Conservation (phyloP, 2,329 filamentous ascomycete genomes). For the Blastomyces gilchristii region DNA sequence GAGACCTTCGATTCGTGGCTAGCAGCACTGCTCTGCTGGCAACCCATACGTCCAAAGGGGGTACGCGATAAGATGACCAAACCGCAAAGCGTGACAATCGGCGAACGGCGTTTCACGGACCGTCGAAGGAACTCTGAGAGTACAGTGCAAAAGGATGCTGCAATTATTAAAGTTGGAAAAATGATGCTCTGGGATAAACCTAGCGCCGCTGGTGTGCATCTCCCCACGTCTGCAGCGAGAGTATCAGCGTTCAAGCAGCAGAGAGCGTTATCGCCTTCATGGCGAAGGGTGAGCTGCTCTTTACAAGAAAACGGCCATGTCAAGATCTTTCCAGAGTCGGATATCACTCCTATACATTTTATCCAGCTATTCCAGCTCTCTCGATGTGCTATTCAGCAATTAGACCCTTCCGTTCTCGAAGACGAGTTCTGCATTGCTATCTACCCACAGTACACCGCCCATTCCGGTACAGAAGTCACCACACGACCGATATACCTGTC, state of each 20-base stretch:
- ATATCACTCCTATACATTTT: constrained; percentile 66
- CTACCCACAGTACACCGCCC: constrained; percentile 80
- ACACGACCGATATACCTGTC: constrained; percentile 84
- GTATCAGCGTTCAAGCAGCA: constrained; percentile 47
- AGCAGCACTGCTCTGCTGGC: constrained; percentile 43
- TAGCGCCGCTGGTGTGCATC: constrained; percentile 29
- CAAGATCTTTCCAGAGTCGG: constrained; percentile 78
- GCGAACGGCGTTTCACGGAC: constrained; percentile 34
- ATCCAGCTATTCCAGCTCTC: constrained; percentile 84
- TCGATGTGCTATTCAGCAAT: constrained; percentile 76
- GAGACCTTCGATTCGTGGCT: constrained; percentile 45
- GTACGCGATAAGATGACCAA: constrained; percentile 43
- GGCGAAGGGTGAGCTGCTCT: constrained; percentile 85
- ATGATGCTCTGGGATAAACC: constrained; percentile 86
- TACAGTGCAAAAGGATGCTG: constrained; percentile 54
- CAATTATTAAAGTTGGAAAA: constrained; percentile 92
- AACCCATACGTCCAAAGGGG: constrained; percentile 41
- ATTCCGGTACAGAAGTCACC: constrained; percentile 61
- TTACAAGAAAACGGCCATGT: constrained; percentile 91
- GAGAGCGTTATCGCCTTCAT: constrained; percentile 52
- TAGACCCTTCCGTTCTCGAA: constrained; percentile 82
- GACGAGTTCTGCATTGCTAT: constrained; percentile 92
- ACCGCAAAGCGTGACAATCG: constrained; percentile 37
- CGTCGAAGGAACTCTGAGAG: constrained; percentile 38
- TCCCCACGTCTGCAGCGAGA: constrained; percentile 28